These are phyloP conservation scores for Rubia peregrina DNA, from an alignment of 305 asterid species.

Conservation along the genomic window DNA sequence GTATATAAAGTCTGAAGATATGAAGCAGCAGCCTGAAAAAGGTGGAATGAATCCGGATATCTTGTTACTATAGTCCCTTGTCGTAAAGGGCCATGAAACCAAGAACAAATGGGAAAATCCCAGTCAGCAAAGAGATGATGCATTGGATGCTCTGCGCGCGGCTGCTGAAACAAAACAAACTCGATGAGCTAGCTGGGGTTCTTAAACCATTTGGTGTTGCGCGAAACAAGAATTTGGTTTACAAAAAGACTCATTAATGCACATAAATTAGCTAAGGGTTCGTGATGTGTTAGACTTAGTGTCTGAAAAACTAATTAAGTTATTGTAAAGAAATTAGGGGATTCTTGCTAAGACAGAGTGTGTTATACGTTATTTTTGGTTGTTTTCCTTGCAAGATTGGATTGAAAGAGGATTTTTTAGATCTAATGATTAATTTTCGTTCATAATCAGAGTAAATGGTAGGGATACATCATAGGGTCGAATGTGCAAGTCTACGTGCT, in stretches of 20 bases:
- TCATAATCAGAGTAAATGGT: too few species aligned
- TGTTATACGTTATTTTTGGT: not conserved
- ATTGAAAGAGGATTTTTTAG: conserved; percentile 3
- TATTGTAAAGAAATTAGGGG: conserved; percentile 8
- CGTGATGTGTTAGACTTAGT: conserved; percentile 25
- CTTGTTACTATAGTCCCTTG: conserved; percentile 21
- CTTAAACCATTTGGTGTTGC: conserved; percentile 79
- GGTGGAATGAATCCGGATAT: conserved; percentile 22
- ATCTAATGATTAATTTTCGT: too few species aligned
- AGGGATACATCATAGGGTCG: too few species aligned
- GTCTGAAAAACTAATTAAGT: not conserved
- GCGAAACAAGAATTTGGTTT: conserved; percentile 96
- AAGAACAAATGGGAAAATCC: conserved; percentile 40
- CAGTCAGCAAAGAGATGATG: conserved; percentile 68
- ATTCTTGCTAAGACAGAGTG: too few species aligned
- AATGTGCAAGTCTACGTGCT: too few species aligned
- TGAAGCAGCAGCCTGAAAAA: conserved; percentile 24
- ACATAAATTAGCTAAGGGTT: conserved; percentile 48
- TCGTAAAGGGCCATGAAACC: conserved; percentile 30
- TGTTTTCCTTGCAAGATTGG: conserved; percentile 6
- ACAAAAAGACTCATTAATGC: conserved; percentile 74
- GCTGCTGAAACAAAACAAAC: conserved; percentile 75
- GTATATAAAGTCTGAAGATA: not conserved
- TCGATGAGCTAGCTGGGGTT: conserved; percentile 85
- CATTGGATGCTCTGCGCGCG: conserved; percentile 86